Conservation (phyloP, 1,139 yeast genomes). For the Kodamaea sp. region DNA sequence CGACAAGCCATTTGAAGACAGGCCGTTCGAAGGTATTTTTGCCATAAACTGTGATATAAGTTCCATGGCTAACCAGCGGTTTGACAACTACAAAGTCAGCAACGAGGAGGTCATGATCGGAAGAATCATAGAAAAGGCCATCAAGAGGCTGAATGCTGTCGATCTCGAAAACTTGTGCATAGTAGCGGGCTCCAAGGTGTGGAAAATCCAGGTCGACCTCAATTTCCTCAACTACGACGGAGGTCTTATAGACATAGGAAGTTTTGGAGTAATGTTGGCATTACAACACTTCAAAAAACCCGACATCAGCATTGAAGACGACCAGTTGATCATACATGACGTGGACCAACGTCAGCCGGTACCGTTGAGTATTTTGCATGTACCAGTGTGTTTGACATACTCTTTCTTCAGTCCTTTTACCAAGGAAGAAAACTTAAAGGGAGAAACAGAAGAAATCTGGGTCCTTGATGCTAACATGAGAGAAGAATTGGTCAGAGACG, state of each 20-base stretch:
- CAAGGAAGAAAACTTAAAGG: conserved; percentile 67
- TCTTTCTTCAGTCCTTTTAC: conserved; percentile 74
- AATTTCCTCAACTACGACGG: conserved; percentile 91
- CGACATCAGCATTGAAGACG: conserved; percentile 73
- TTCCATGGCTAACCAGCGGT: conserved; percentile 85
- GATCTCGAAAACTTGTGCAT: conserved; percentile 91
- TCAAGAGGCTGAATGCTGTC: conserved; percentile 83
- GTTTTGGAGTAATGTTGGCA: conserved; percentile 88
- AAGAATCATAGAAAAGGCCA: conserved; percentile 85
- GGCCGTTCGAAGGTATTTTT: conserved; percentile 93
- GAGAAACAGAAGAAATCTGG: conserved; percentile 59
- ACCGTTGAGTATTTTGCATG: conserved; percentile 79
- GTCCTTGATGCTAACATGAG: conserved; percentile 74
- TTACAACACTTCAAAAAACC: conserved; percentile 82
- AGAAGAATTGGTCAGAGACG: conserved; percentile 79
- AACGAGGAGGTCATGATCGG: conserved; percentile 80
- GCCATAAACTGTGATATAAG: conserved; percentile 81
- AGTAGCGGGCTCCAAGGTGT: conserved; percentile 86
- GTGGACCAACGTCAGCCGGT: conserved; percentile 84
- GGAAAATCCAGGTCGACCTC: conserved; percentile 88
- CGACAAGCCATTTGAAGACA: conserved; percentile 80
- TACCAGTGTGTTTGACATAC: conserved; percentile 90
- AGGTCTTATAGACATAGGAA: conserved; percentile 85
- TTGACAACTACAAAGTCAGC: conserved; percentile 70
- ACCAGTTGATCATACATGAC: conserved; percentile 63